Evolutionary conservation across 2,329 filamentous ascomycete species (phyloP).

Genomic region (Hypoxylon sp.): DNA sequence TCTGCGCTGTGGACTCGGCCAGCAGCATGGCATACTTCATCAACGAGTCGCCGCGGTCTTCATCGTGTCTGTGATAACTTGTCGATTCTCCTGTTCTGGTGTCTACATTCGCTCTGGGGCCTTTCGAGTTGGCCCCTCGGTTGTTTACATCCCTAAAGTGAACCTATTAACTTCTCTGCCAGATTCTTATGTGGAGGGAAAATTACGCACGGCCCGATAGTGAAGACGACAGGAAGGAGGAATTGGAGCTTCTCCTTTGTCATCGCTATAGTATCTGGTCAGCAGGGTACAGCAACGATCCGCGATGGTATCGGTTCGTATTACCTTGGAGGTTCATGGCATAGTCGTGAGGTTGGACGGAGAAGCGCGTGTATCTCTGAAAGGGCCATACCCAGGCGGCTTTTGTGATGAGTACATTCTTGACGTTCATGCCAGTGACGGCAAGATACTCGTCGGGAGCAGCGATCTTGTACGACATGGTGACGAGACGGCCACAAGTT

Average conservation of each 20-base stretch:
- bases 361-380: slow-evolving; percentile 68
- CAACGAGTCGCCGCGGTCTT: slow-evolving; percentile 68
- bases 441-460: slow-evolving; percentile 86
- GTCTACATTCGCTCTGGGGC: slow-evolving; percentile 19
- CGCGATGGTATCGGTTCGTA: not conserved
- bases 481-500: slow-evolving; percentile 33
- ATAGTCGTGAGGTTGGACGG: slow-evolving; percentile 80
- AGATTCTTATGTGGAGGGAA: not conserved
- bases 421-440: slow-evolving; percentile 80
- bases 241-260: slow-evolving; percentile 89
- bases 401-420: slow-evolving; percentile 79
- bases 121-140: slow-evolving; percentile 55
- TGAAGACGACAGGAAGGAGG: slow-evolving; percentile 82
- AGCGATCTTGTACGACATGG: slow-evolving; percentile 72
- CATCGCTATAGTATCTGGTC: slow-evolving; percentile 67
- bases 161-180: slow-evolving; percentile 7
- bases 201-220: slow-evolving; percentile 70
- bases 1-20: slow-evolving; percentile 63
- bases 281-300: not conserved
- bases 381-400: slow-evolving; percentile 76
- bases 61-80: slow-evolving; percentile 43
- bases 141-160: slow-evolving; percentile 64
- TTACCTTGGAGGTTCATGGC: slow-evolving; percentile 74
- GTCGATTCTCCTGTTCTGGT: slow-evolving; percentile 4
- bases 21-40: slow-evolving; percentile 85